These are phyloP conservation scores for Trametes punicea DNA, from an alignment of 768 basidiomycete species.

Conservation along the genomic window DNA sequence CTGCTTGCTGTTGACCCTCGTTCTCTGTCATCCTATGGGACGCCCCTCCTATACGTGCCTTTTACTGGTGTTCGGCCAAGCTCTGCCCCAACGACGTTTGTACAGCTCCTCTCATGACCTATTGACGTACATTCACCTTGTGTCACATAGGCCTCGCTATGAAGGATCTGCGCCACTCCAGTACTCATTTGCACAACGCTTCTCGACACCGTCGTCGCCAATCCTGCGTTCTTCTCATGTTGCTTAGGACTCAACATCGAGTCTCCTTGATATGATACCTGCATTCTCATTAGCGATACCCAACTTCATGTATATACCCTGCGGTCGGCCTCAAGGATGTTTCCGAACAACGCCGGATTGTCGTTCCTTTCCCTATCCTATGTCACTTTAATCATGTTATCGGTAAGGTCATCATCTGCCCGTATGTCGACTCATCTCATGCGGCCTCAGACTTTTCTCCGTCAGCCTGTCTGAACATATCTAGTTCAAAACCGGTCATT, in stretches of 20 bases:
- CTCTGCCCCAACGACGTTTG: slow-evolving; percentile 26
- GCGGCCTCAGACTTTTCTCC: neutral
- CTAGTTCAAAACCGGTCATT: neutral
- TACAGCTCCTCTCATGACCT: neutral
- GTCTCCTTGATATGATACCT: neutral
- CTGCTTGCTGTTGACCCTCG: slow-evolving; percentile 19
- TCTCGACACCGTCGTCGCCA: slow-evolving; percentile 8
- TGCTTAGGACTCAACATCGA: neutral
- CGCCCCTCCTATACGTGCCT: slow-evolving; percentile 20
- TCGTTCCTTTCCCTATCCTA: neutral
- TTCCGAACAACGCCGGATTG: neutral
- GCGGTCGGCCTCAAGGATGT: neutral
- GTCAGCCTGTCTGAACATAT: neutral
- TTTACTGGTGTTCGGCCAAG: slow-evolving; percentile 23
- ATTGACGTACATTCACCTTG: neutral
- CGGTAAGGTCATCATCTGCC: neutral
- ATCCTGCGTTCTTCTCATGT: slow-evolving; percentile 1
- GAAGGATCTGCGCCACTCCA: slow-evolving; percentile 2
- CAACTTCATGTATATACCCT: neutral
- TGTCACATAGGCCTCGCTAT: slow-evolving; percentile 6
- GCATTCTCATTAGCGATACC: neutral
- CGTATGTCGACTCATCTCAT: neutral
- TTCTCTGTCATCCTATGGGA: slow-evolving; percentile 14
- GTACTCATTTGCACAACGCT: slow-evolving; percentile 2
- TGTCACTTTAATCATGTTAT: neutral